Base-by-base conservation (phyloP, 768 basidiomycete genomes). In the Leucosporidium yakuticum region DNA sequence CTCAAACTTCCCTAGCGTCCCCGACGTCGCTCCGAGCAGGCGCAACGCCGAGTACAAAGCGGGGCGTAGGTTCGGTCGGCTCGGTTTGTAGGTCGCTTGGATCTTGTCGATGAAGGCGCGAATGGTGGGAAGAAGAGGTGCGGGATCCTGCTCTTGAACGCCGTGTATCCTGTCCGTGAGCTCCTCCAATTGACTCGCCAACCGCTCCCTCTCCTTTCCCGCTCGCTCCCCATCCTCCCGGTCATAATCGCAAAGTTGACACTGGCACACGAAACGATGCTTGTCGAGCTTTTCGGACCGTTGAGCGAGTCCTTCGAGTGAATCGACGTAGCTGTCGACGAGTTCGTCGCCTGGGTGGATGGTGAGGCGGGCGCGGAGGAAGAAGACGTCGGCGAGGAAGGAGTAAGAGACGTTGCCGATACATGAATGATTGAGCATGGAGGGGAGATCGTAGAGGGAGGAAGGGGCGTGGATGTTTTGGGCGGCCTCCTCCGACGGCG, bases 361-460 rank as follows among this genome's bases (percentile, higher is more conserved):
- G 25, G 83, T 81, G 15, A 80, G 77, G 64, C 83, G 84, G 7
- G 91, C 88, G n/a, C 89, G 77, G 31, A 91, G 76, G 0, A 88
- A 86, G 76, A 95, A 88, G 48, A 89, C 85, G 11, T 82, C 83
- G 77, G 89, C 87, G 65, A 90, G 79, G 76, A 91, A 91, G 3
- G 88, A 85, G 21, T 89, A 86, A 23, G 89, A 88, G 58, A 87
- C 73, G 77, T 91, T 94, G 0, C 92, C 90, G 23, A 80, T 77
- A 78, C 92, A 96, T 11, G 83, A 83, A 77, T 96, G 92, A 78
- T 95, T 96, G 36, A 94, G 78, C 73, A 93, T 89, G 3, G 91
- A 88, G 77, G 94, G 91, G 7, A 93, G 83, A 27, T 83, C 84
- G 79, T 93, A 95, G 15, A 95, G 80, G 3, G 91, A 91, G 4